Evolutionary conservation across 139 green algal species (phyloP).

Genomic region (Limnomonas spitsbergensis): DNA sequence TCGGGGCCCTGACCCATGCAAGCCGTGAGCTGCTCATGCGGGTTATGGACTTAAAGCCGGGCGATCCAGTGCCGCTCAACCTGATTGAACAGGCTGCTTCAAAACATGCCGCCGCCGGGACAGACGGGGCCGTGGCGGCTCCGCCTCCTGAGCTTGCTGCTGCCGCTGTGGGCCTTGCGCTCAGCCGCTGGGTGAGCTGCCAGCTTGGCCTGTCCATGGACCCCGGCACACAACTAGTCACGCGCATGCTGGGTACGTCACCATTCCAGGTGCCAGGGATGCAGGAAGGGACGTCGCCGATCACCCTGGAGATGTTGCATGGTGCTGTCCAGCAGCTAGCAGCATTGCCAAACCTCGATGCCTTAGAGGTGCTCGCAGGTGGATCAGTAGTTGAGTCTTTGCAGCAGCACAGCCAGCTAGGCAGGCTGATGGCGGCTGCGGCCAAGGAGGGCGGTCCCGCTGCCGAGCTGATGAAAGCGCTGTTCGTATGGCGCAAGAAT

Average conservation of each 20-base stretch:
- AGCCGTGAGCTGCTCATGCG: neutral
- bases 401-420: neutral
- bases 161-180: neutral
- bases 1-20: neutral
- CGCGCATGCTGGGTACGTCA: conserved; percentile 7
- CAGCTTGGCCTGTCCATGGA: neutral
- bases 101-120: neutral
- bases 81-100: neutral
- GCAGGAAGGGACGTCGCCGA: neutral
- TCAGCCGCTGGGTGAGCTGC: neutral
- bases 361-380: neutral
- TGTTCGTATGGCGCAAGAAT: neutral
- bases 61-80: neutral
- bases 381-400: neutral
- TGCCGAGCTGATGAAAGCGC: neutral
- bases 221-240: neutral
- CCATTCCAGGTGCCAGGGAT: conserved; percentile 3
- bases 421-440: no score
- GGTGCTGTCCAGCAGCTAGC: neutral
- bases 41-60: neutral
- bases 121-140: neutral
- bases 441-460: neutral
- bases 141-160: neutral
- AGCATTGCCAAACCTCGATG: neutral
- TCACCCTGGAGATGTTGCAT: conserved; percentile 3